Evolutionary conservation across 768 basidiomycete species (phyloP).

Genomic region (Russula foetens): DNA sequence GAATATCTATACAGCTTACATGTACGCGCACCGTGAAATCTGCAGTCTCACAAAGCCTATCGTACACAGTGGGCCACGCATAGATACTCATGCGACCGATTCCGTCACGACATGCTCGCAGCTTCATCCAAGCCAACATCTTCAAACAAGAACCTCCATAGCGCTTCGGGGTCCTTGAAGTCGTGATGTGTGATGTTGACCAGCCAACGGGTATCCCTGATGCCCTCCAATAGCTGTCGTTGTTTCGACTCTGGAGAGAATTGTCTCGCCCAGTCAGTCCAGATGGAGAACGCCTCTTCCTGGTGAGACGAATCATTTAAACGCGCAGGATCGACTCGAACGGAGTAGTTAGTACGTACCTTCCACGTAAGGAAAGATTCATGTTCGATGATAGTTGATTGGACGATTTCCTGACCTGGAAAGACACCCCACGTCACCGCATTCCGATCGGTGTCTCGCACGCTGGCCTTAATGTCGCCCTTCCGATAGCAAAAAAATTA

Average conservation of each 20-base stretch:
- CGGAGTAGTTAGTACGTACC: conserved; percentile 37
- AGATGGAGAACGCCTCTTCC: conserved; percentile 96
- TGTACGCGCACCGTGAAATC: too few species aligned
- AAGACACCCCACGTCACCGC: conserved; percentile 99
- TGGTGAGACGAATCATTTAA: conserved; percentile 27
- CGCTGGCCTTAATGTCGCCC: conserved; percentile 78
- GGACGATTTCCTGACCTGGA: conserved; percentile 90
- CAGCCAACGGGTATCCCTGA: conserved; percentile 76
- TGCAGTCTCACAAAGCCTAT: neutral
- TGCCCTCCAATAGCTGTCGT: conserved; percentile 59
- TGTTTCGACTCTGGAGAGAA: conserved; percentile 72
- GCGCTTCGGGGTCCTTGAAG: conserved; percentile 65
- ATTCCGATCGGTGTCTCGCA: conserved; percentile 71
- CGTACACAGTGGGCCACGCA: neutral
- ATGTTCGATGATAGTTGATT: conserved; percentile 93
- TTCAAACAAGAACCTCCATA: conserved; percentile 80
- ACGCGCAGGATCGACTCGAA: neutral
- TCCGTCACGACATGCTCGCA: neutral
- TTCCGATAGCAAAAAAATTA: conserved; percentile 23
- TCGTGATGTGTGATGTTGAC: conserved; percentile 92
- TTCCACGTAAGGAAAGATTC: conserved; percentile 97
- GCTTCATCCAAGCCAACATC: conserved; percentile 14
- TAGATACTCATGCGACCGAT: neutral
- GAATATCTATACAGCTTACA: too few species aligned
- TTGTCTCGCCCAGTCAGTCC: conserved; percentile 89